Base-by-base conservation (phyloP, 805 yeast genomes). In the Kazachstania martiniae region DNA sequence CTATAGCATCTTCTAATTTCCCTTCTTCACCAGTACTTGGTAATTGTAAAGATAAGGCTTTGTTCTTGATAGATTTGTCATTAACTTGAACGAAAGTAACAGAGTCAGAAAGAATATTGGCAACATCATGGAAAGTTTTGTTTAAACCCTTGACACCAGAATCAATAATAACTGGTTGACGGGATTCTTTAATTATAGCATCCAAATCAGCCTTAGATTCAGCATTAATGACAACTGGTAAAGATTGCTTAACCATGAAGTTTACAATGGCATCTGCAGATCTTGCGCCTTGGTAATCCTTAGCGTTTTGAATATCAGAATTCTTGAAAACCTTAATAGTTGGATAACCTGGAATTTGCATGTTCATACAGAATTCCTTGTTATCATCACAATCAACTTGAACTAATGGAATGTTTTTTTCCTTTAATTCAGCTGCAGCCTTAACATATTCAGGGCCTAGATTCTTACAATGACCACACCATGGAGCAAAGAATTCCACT, bases 381-480 rank as follows among this genome's bases (percentile, higher is more conserved):
- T 84, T 77, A 46, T 70, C 82, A 22, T 86, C 78, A 70, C 95
- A 84, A 58, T 84, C 93, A 43, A 84, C 64, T 64, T 84, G 94
- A 29, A 85, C 93, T 50, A 84, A 64, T 48, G 74, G 72, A 56
- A 82, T 77, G 34, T 71, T 63, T 40, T 80, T 72, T 29, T 65
- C 66, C 52, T 82, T 66, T 13, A 51, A 46, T 44, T 77, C 74
- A 31, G 89, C 84, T 33, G 94, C 94, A 32, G 94, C 94, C 46
- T 70, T 59, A 33, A 74, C 65, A 45, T 69, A 82, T 58, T 84
- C 78, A 22, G 95, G 95, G 9, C 85, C 94, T 43, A 84, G 63
- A 31, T 70, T 71, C 66, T 87, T 85, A 70, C 96, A 87, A 64
- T 87, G 91, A 12, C 95, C 95, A 68, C 96, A 87, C 96, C 97